Base-by-base conservation (phyloP, 495 filamentous ascomycete genomes). In the Penicillium robsamsonii region DNA sequence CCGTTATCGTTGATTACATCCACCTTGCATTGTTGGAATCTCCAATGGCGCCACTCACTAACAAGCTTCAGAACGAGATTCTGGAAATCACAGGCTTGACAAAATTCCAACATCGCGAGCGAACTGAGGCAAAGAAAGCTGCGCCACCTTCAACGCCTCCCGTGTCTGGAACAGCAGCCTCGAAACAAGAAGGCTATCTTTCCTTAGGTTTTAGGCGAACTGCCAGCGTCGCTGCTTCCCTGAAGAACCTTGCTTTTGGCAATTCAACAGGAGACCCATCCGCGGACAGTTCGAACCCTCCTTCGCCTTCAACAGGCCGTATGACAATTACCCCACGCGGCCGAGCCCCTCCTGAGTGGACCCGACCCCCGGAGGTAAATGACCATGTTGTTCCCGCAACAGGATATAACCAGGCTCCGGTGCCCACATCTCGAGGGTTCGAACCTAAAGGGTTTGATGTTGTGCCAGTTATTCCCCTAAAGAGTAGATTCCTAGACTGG, bases 401-500 rank as follows among this genome's bases (percentile, higher is more conserved):
- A 4, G 82, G 84, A 47, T 95, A 96, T 63, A 83, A 90, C 57
- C 81, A 86, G 53, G 87, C 88, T 8, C 87, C 84, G 48, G 82
- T 87, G 37, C 92, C 94, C 1, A 81, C 83, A 13, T 89, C 91
- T 17, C 84, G 86, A 37, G 81, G 83, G 11, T 97, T 89, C 64
- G 75, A 81, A 55, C 75, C 84, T 37, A 83, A 83, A 51, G 80
- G 82, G 53, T 62, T 79, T 25, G 74, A 79, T 2, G 67, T 81
- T 54, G 43, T 71, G 25, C 87, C 88, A 15, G 66, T 66, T 24
- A 78, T 97, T 20, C 93, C 94, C 1, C 57, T 98, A 22, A 79
- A 80, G 46, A 96, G 90, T 65, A 85, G 82, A 20, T 97, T 97
- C 73, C 77, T 95, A 60, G 90, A 95, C 54, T 99, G 91, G 90